phyloP scores from a whole-genome alignment of 2,329 filamentous ascomycete genomes.

The Colletotrichum melonis region DNA sequence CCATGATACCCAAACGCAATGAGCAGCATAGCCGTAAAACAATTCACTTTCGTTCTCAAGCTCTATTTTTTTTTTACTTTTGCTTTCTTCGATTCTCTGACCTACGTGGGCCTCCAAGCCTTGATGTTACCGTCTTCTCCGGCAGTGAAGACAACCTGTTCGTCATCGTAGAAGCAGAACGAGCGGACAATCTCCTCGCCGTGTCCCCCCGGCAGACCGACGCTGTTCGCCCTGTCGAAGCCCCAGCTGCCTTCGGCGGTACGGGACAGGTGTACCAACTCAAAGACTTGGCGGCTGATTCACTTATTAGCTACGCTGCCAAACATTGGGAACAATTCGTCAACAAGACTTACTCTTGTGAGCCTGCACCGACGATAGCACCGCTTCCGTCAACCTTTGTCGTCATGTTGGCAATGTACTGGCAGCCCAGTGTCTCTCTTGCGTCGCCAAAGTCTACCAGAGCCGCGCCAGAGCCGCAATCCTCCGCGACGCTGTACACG shows the following conservation, averaged over 20 bases:
- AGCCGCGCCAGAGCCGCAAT: constrained; percentile 68
- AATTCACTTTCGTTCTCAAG: not conserved
- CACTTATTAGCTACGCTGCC: not conserved
- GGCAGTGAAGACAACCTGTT: constrained; percentile 67
- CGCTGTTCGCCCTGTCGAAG: constrained; percentile 65
- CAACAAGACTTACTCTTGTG: constrained; percentile 68
- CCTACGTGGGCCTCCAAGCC: constrained; percentile 58
- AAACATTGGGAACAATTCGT: not conserved
- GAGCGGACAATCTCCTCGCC: constrained; percentile 72
- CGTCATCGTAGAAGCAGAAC: constrained; percentile 73
- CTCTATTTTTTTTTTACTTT: not conserved
- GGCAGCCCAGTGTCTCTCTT: constrained; percentile 72
- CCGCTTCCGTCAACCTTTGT: constrained; percentile 68
- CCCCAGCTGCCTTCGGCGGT: constrained; percentile 59
- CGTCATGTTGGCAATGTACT: constrained; percentile 78
- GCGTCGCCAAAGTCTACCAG: constrained; percentile 75
- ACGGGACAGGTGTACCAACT: constrained; percentile 69
- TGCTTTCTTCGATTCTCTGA: not conserved
- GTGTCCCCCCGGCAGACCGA: constrained; percentile 72
- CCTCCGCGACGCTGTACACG: constrained; percentile 76
- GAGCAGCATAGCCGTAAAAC: not conserved
- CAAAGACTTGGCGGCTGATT: constrained; percentile 65
- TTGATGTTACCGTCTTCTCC: constrained; percentile 70
- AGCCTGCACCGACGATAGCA: constrained; percentile 73
- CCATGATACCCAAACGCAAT: constrained; percentile 27